Evolutionary conservation across 2,329 filamentous ascomycete genomes (phyloP), one percentile per base, ranked within the genome.

Genomic region (Ophiostoma angusticollis): DNA sequence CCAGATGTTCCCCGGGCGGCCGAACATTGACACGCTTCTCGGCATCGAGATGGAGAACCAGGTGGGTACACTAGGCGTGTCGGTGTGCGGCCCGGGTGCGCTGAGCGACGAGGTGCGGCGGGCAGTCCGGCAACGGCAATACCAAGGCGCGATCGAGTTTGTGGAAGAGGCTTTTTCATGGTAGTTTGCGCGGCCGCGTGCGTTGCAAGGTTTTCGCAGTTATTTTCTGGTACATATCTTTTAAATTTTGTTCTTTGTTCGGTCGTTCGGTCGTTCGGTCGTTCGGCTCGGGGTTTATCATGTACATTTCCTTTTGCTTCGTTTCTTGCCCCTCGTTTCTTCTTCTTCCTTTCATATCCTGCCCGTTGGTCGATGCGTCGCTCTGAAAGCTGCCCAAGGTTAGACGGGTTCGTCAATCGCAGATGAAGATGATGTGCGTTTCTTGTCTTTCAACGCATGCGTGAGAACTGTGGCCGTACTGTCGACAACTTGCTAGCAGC

Each of bases 1-100:
- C 11, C 81, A 86, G 56, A 87, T 87, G 82, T 85, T 85, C 66
- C 82, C 82, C 5, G 82, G 82, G 13, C 68, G 80, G 49, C 80
- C 80, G 14, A 84, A 85, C 55, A 76, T 84, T 37, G 71, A 78
- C 47, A 80, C 79, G 1, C 64, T 87, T 13, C 63, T 87, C 43
- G 70, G 77, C 40, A 74, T 77, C 51, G 81, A 86, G 64, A 78
- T 84, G 63, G 76, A 82, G 59, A 70, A 74, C 51, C 80, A 83
- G 51, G 64, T 86, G 35, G 81, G 81, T 42, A 75, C 80, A 22
- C 78, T 84, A 64, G 80, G 74, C 24, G 77, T 87, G 12, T 72
- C 70, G 13, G 81, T 85, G 3, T 87, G 82, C 51, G 83, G 83
- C 12, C 79, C 79, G 4, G 82, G 82, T 37, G 68, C 72, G 9